Conservation (phyloP, 352 stramenopile genomes). For the Globisporangium cederbergense region DNA sequence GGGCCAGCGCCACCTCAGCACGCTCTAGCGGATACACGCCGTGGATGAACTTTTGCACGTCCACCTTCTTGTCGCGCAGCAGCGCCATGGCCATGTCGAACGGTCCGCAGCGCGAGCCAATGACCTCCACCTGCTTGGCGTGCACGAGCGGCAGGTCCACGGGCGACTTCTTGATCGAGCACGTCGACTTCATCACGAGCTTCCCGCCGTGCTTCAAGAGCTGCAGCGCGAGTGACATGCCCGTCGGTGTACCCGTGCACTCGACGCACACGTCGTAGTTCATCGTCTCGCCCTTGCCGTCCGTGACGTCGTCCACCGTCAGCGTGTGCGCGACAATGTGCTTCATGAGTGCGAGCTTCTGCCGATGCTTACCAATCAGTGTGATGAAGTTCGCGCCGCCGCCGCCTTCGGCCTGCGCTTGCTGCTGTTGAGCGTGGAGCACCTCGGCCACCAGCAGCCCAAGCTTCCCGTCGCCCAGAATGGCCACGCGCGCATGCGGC, state of each 20-base stretch:
- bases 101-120: conserved; percentile 67
- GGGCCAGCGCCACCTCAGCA: conserved; percentile 38
- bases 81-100: conserved; percentile 54
- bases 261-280: conserved; percentile 68
- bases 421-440: conserved; percentile 29
- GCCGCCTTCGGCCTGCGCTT: neutral
- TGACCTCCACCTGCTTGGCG: conserved; percentile 43
- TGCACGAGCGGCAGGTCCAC: conserved; percentile 25
- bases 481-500: conserved; percentile 53
- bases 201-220: conserved; percentile 35
- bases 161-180: conserved; percentile 28
- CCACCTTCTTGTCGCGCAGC: conserved; percentile 41
- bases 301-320: conserved; percentile 18
- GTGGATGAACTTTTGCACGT: conserved; percentile 67
- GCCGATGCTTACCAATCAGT: conserved; percentile 56
- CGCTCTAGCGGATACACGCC: conserved; percentile 58
- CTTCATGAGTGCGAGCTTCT: conserved; percentile 53
- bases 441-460: conserved; percentile 85
- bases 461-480: conserved; percentile 89
- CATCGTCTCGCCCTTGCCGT: neutral
- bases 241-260: conserved; percentile 48
- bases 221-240: conserved; percentile 36
- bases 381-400: conserved; percentile 28
- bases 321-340: conserved; percentile 37
- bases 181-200: conserved; percentile 57